Evolutionary conservation across 352 stramenopile genomes (phyloP).

Genomic region (Globisporangium canariense): DNA sequence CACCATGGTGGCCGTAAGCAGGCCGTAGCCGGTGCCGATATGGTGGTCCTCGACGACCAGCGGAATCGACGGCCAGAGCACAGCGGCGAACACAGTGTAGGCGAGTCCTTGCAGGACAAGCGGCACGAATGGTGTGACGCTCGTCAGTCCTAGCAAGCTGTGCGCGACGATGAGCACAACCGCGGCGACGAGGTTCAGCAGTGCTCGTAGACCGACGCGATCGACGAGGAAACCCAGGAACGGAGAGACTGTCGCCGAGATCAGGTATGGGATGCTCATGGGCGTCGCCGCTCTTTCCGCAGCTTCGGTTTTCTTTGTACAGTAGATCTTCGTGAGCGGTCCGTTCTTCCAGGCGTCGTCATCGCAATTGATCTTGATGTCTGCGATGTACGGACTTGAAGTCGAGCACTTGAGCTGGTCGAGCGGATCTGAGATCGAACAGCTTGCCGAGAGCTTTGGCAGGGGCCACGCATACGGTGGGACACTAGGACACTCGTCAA

Average conservation of each 20-base stretch:
- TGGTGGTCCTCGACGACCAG: slow-evolving; percentile 19
- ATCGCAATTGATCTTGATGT: slow-evolving; percentile 79
- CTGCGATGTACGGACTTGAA: slow-evolving; percentile 54
- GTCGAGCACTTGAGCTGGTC: slow-evolving; percentile 66
- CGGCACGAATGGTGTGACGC: slow-evolving; percentile 45
- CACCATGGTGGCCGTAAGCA: slow-evolving; percentile 18
- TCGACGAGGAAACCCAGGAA: slow-evolving; percentile 92
- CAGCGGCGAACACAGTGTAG: slow-evolving; percentile 77
- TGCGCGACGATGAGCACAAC: slow-evolving; percentile 83
- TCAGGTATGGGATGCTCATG: slow-evolving; percentile 93
- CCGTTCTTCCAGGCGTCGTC: slow-evolving; percentile 69
- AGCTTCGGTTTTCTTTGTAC: slow-evolving; percentile 55
- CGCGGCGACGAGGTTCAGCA: slow-evolving; percentile 77
- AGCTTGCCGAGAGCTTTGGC: slow-evolving; percentile 60
- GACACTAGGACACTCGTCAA: slow-evolving; percentile 47
- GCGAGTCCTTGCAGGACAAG: slow-evolving; percentile 74
- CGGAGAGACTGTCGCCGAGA: slow-evolving; percentile 86
- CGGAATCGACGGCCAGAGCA: slow-evolving; percentile 70
- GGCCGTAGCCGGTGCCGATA: slow-evolving; percentile 19
- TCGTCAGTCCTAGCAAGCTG: slow-evolving; percentile 60
- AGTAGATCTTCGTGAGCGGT: slow-evolving; percentile 55
- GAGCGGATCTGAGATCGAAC: slow-evolving; percentile 52
- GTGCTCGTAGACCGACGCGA: slow-evolving; percentile 76
- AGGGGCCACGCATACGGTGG: slow-evolving; percentile 75
- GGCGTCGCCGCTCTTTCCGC: slow-evolving; percentile 69